Conservation (phyloP, 768 basidiomycete genomes). For the Nidularia pulvinata region DNA sequence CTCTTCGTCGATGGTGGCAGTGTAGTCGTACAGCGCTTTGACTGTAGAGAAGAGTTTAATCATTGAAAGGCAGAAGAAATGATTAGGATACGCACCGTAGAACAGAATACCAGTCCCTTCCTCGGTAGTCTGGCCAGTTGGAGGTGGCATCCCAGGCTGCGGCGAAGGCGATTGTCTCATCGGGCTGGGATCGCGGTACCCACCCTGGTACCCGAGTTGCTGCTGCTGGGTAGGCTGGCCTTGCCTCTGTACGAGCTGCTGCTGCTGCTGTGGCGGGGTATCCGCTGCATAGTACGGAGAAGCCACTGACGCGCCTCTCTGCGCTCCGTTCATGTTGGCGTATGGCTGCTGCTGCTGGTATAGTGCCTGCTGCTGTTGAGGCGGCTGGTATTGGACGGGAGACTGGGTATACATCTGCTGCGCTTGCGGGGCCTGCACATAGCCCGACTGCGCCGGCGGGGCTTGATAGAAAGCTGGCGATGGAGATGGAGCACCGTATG, state of each 20-base stretch:
- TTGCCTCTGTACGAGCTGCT: conserved; percentile 5
- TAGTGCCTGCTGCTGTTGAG: conserved; percentile 14
- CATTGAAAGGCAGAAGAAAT: neutral
- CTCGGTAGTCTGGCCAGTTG: conserved; percentile 81
- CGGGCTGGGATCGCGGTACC: conserved; percentile 43
- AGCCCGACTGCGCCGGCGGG: conserved; percentile 31
- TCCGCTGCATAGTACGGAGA: conserved; percentile 3
- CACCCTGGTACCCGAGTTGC: conserved; percentile 25
- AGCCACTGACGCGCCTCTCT: conserved; percentile 10
- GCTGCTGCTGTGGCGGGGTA: conserved; percentile 19
- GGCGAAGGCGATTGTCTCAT: conserved; percentile 42
- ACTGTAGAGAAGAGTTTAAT: conserved; percentile 41
- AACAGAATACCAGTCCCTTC: conserved; percentile 84
- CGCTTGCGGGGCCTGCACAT: conserved; percentile 23
- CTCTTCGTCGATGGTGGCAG: conserved; percentile 85
- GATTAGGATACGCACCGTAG: conserved; percentile 62
- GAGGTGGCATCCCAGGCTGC: conserved; percentile 17
- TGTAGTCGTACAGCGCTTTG: conserved; percentile 89
- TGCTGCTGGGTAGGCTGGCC: conserved; percentile 15
- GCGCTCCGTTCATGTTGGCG: conserved; percentile 5
- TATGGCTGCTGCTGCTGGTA: conserved; percentile 18
- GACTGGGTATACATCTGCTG: conserved; percentile 33
- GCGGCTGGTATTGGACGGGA: conserved; percentile 28
- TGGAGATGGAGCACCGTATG: conserved; percentile 34
- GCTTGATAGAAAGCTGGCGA: conserved; percentile 36